Conservation (phyloP, 352 stramenopile species). For the Pythium periplocum region DNA sequence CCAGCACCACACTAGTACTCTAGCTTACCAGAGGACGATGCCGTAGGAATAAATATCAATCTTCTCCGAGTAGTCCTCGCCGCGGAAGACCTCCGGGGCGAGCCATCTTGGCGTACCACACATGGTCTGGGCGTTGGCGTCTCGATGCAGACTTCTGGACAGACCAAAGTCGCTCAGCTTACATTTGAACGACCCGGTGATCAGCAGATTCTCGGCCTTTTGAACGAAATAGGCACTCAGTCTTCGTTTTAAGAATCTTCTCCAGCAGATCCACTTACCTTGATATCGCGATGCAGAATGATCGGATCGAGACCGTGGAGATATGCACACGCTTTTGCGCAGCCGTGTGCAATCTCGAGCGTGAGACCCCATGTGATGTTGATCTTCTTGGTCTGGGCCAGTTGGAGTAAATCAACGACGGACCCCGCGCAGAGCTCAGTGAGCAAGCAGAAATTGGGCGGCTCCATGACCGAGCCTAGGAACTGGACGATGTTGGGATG, state of each 20-base stretch:
- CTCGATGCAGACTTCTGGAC: constrained; percentile 57
- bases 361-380: constrained; percentile 72
- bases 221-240: background rate
- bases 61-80: constrained; percentile 82
- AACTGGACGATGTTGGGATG: constrained; percentile 83
- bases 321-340: constrained; percentile 58
- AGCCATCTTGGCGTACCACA: constrained; percentile 76
- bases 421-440: constrained; percentile 70
- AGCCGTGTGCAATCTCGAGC: constrained; percentile 65
- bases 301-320: constrained; percentile 54
- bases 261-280: constrained; percentile 20
- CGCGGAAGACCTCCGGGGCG: constrained; percentile 77
- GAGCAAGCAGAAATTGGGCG: constrained; percentile 68
- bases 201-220: constrained; percentile 65
- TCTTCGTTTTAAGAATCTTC: background rate
- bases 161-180: constrained; percentile 77
- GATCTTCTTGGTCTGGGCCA: constrained; percentile 60
- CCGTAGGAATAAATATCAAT: constrained; percentile 82
- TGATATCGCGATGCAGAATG: constrained; percentile 69
- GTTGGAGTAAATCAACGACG: constrained; percentile 55
- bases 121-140: constrained; percentile 67
- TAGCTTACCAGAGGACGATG: constrained; percentile 71
- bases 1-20: background rate
- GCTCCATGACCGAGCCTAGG: constrained; percentile 57
- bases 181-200: constrained; percentile 64